Evolutionary conservation across 495 filamentous ascomycete genomes (phyloP).

Genomic region (Hypoxylon lienhwacheense): DNA sequence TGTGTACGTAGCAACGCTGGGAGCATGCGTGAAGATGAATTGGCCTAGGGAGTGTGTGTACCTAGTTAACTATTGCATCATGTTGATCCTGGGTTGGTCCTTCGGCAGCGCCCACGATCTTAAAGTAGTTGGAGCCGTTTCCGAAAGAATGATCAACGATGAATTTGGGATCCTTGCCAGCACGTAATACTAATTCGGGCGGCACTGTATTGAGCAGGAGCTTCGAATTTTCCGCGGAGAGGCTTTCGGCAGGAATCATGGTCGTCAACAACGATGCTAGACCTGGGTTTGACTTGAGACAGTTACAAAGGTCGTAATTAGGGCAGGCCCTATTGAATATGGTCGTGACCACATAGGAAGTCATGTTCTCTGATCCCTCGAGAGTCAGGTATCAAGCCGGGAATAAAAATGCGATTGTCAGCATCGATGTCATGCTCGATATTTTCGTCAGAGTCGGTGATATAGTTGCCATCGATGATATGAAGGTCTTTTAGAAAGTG

Average conservation of each 20-base stretch:
- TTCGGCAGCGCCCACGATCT: slow-evolving; percentile 42
- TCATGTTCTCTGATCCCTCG: slow-evolving; percentile 30
- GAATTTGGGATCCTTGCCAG: slow-evolving; percentile 34
- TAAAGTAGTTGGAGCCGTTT: slow-evolving; percentile 47
- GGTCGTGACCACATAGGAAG: slow-evolving; percentile 44
- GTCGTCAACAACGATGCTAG: slow-evolving; percentile 34
- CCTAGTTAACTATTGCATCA: slow-evolving; percentile 33
- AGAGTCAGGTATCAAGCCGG: slow-evolving; percentile 40
- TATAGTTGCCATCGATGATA: slow-evolving; percentile 24
- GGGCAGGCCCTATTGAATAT: slow-evolving; percentile 42
- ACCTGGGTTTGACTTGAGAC: slow-evolving; percentile 33
- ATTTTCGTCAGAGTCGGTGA: slow-evolving; percentile 13
- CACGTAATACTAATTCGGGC: slow-evolving; percentile 27
- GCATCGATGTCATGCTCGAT: slow-evolving; percentile 35
- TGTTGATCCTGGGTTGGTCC: slow-evolving; percentile 38
- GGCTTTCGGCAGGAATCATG: slow-evolving; percentile 32
- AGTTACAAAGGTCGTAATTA: slow-evolving; percentile 31
- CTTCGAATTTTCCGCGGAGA: slow-evolving; percentile 26
- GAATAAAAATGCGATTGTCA: slow-evolving; percentile 37
- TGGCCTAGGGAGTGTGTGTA: slow-evolving; percentile 28
- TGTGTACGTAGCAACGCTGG: slow-evolving; percentile 16
- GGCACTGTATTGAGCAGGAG: slow-evolving; percentile 23
- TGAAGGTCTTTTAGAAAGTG: too few species aligned
- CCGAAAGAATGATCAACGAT: slow-evolving; percentile 41
- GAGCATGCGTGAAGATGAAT: slow-evolving; percentile 39